Base-by-base conservation (phyloP, 2,329 filamentous ascomycete species). In the Apiospora saccharicola region DNA sequence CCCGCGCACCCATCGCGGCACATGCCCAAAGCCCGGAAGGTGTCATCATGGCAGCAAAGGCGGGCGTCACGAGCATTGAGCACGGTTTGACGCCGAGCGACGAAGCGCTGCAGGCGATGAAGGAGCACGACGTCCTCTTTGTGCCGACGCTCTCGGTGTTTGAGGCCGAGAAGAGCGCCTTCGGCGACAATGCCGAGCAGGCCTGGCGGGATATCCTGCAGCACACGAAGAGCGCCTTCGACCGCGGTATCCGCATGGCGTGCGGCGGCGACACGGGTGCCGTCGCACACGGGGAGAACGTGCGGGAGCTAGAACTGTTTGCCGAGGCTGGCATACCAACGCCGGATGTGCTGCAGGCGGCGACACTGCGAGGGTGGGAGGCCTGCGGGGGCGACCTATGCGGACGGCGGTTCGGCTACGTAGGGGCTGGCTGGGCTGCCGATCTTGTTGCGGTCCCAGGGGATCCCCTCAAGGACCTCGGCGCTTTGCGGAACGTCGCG, bases 221-320 rank as follows among this genome's bases (percentile, higher is more conserved):
- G 2, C 81, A 84, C 41, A 82, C 83, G 0, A 86, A 85, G 75
- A 78, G 77, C 24, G 88, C 86, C 0, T 83, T 81, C 71, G 82
- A 87, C 6, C 70, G 78, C 13, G 88, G 88, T 0, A 83, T 89
- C 24, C 83, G 84, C 69, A 74, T 90, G 13, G 88, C 87, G 0
- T 83, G 83, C 13, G 88, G 88, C 0, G 87, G 87, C 0, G 87
- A 89, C 72, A 89, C 87, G 0, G 88, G 88, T 1, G 84, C 86
- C 0, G 86, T 87, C 72, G 79, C 85, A 3, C 88, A 90, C 71
- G 88, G 88, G 0, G 82, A 89, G 22, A 87, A 87, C 70, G 85
- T 78, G 0, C 77, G 87, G 4, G 88, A 90, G 77, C 75, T 89
- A 72, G 88, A 90, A 77, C 78, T 90, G n/a, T 82, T 90, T 81